Base-by-base conservation (phyloP, 2,329 filamentous ascomycete species). In the Penicillium sp. region DNA sequence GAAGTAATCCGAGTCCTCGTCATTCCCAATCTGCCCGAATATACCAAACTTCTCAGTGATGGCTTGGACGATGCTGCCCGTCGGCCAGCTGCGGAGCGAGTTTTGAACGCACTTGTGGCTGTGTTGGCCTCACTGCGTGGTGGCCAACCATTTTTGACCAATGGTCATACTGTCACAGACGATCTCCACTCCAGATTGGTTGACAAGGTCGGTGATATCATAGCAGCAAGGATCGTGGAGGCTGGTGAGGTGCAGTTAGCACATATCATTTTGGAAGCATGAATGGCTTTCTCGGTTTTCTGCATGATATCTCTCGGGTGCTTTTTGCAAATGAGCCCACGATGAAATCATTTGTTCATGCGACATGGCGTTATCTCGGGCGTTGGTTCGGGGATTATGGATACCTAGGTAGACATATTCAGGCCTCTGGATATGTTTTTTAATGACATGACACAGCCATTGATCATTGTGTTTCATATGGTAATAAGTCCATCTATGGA, bases 1-100 rank as follows among this genome's bases (percentile, higher is more conserved):
- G 85, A 88, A 58, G 84, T 85, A 23, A 80, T 89, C n/a, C 78
- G 83, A 21, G 81, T 83, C 45, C 76, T 90, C 5, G 80, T 91
- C 41, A 65, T 90, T 21, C 87, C 87, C 0, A 90, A 89, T 61
- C 75, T 90, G 25, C 82, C 81, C 56, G 79, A 83, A 0, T 90
- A 87, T 67, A 84, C 88, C 50, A 79, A 79, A 19, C 76, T 88
- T 11, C 75, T 90, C 6, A 78, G 79, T 43, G 83, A 86, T 57
- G 82, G 79, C 2, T 67, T 83, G 13, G 76, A 78, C 4, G 76
- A 78, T 16, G 73, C 75, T n/a, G 71, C 76, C 23, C 82, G 80
- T 62, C 82, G 79, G 56, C 77, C 79, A 7, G 85, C 88, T 60
- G 83, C 85, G 0, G 83, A 87, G 63, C 82, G 82, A 66, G 82